phyloP scores from a whole-genome alignment of 2,329 filamentous ascomycete species.

The Talaromyces piceae region DNA sequence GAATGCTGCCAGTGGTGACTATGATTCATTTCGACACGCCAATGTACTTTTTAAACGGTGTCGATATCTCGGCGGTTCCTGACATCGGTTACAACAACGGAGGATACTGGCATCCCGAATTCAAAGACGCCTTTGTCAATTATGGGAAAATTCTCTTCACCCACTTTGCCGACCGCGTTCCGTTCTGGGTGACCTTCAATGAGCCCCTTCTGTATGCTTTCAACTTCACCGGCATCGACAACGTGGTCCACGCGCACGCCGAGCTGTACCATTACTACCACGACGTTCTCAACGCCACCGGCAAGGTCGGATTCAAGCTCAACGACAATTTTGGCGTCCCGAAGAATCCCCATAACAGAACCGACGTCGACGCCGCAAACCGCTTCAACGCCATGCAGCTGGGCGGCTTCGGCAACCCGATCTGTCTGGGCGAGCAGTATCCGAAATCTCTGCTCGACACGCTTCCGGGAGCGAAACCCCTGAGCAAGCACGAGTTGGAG shows the following conservation, averaged over 20 bases:
- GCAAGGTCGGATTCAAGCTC: constrained; percentile 32
- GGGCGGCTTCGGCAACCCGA: constrained; percentile 38
- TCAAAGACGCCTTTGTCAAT: constrained; percentile 34
- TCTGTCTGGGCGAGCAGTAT: constrained; percentile 41
- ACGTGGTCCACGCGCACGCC: constrained; percentile 40
- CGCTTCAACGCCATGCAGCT: constrained; percentile 28
- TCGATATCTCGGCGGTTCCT: constrained; percentile 13
- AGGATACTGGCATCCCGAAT: constrained; percentile 31
- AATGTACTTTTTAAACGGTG: constrained; percentile 17
- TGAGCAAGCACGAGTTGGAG: constrained; percentile 43
- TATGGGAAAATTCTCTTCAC: constrained; percentile 34
- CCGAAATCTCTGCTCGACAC: constrained; percentile 38
- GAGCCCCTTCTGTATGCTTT: constrained; percentile 31
- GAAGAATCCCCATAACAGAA: constrained; percentile 22
- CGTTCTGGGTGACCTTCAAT: constrained; percentile 37
- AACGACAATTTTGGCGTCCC: constrained; percentile 48
- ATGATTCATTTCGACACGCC: constrained; percentile 29
- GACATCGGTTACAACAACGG: constrained; percentile 23
- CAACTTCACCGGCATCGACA: constrained; percentile 44
- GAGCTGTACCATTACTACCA: constrained; percentile 35
- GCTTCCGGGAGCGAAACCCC: constrained; percentile 34
- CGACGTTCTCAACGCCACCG: constrained; percentile 38
- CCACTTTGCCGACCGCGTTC: constrained; percentile 32
- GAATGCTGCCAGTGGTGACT: constrained; percentile 40
- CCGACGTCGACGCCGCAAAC: constrained; percentile 21